phyloP scores from a whole-genome alignment of 1,284 basidiomycete genomes.

The Psilocybe mexicana region DNA sequence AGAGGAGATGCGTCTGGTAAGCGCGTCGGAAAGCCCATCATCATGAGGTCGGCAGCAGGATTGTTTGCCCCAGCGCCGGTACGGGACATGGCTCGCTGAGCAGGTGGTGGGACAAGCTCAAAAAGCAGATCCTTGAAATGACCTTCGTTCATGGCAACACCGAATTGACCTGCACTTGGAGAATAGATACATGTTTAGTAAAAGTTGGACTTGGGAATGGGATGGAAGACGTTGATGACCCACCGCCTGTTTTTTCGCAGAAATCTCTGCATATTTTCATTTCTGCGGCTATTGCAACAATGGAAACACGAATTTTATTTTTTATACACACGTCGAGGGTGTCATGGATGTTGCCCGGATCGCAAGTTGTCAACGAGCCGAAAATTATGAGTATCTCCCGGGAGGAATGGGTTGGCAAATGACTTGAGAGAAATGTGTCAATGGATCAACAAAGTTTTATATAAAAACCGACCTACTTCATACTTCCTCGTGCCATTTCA shows the following conservation, averaged over 20 bases:
- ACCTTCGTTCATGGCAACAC: constrained; percentile 95
- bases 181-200: constrained; percentile 2
- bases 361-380: constrained; percentile 93
- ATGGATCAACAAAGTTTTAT: constrained; percentile 3
- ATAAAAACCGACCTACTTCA: constrained; percentile 59
- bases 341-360: constrained; percentile 95
- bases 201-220: background rate
- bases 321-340: constrained; percentile 82
- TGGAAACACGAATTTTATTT: constrained; percentile 86
- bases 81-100: constrained; percentile 68
- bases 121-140: constrained; percentile 96
- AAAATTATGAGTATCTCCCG: constrained; percentile 94
- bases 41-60: constrained; percentile 87
- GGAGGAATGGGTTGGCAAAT: constrained; percentile 93
- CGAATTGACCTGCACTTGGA: constrained; percentile 74
- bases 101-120: constrained; percentile 94
- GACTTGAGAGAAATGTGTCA: constrained; percentile 47
- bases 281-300: constrained; percentile 93
- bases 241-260: constrained; percentile 86
- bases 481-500: constrained; percentile 90
- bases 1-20: constrained; percentile 82
- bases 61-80: constrained; percentile 54
- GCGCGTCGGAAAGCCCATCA: constrained; percentile 97
- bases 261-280: constrained; percentile 97
- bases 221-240: constrained; percentile 25